Evolutionary conservation across 306 rosid genomes (phyloP).

Genomic region (Medicago truncatula): MtrunA17r5.0-ANR NC_053049.1:9958501-9959000

Average conservation of each 20-base stretch:
- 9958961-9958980: neutral
- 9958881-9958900: constrained; percentile 96
- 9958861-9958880: constrained; percentile 84
- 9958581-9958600: constrained; percentile 79
- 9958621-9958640: constrained; percentile 10
- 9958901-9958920: constrained; percentile 94
- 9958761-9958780: constrained; percentile 40
- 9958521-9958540: constrained; percentile 83
- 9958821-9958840: constrained; percentile 94
- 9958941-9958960: neutral
- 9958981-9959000: constrained; percentile 37
- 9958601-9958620: neutral
- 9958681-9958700: constrained; percentile 12
- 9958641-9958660: constrained; percentile 3
- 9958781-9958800: constrained; percentile 38
- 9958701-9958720: neutral
- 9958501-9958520: constrained; percentile 93
- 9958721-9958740: constrained; percentile 3
- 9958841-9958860: constrained; percentile 98
- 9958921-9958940: neutral
- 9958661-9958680: no score
- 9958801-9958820: constrained; percentile 78
- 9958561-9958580: constrained; percentile 85
- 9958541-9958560: constrained; percentile 85
- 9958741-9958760: neutral